Conservation (phyloP, 345 rosid species). For the Brassica napus region DNA sequence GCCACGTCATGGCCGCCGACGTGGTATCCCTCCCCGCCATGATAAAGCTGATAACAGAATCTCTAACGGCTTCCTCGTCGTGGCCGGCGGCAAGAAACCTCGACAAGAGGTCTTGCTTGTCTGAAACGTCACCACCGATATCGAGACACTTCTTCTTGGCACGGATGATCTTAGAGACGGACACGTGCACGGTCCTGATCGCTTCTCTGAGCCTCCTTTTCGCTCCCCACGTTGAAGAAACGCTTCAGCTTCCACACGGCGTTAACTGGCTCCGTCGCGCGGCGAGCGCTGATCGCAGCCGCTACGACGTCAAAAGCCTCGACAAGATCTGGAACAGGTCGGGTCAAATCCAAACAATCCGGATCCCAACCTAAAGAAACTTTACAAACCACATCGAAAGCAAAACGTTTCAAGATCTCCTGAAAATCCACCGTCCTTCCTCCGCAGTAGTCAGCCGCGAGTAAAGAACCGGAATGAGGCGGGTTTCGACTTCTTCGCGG, state of each 20-base stretch:
- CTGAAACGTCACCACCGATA: constrained; percentile 14
- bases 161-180: constrained; percentile 44
- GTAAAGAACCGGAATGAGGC: constrained; percentile 56
- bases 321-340: constrained; percentile 46
- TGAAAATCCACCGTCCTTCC: constrained; percentile 53
- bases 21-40: constrained; percentile 78
- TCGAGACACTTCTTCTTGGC: constrained; percentile 39
- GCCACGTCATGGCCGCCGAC: constrained; percentile 71
- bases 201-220: constrained; percentile 56
- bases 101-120: constrained; percentile 51
- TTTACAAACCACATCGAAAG: constrained; percentile 55
- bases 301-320: constrained; percentile 60
- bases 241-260: constrained; percentile 71
- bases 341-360: constrained; percentile 49
- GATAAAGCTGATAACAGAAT: constrained; percentile 60
- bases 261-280: constrained; percentile 52
- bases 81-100: constrained; percentile 50
- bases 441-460: constrained; percentile 23
- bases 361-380: constrained; percentile 62
- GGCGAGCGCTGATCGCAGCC: constrained; percentile 54
- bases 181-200: constrained; percentile 41
- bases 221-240: constrained; percentile 54
- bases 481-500: constrained; percentile 52
- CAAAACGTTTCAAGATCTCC: constrained; percentile 56
- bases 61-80: constrained; percentile 56